Conservation (phyloP, 352 stramenopile genomes). For the Phytophthora syringae region DNA sequence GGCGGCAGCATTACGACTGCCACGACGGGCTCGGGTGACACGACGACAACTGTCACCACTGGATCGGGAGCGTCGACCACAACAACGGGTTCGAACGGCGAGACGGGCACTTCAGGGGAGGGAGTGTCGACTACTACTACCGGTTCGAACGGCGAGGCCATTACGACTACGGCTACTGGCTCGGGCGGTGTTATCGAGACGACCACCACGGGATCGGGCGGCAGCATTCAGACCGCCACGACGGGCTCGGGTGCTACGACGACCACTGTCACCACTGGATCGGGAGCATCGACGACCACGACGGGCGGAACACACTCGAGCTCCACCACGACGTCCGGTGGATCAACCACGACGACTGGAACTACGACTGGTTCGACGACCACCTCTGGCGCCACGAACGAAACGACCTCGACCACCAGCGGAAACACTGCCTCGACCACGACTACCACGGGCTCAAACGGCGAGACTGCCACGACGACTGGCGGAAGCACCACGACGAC, state of each 20-base stretch:
- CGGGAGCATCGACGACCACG: constrained; percentile 18
- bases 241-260: constrained; percentile 20
- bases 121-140: constrained; percentile 22
- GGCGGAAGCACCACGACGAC: constrained; percentile 9
- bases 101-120: constrained; percentile 17
- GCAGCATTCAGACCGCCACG: constrained; percentile 14
- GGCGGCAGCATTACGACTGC: constrained; percentile 10
- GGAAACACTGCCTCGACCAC: constrained; percentile 12
- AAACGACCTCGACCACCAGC: constrained; percentile 10
- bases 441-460: constrained; percentile 7
- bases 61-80: constrained; percentile 25
- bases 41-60: constrained; percentile 22
- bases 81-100: constrained; percentile 21
- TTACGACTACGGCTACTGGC: constrained; percentile 20
- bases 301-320: constrained; percentile 9
- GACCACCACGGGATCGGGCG: constrained; percentile 10
- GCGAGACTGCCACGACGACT: constrained; percentile 1
- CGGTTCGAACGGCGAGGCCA: constrained; percentile 17
- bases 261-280: constrained; percentile 22
- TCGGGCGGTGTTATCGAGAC: constrained; percentile 17
- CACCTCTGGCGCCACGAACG: constrained; percentile 6
- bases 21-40: constrained; percentile 19
- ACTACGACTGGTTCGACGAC: constrained; percentile 13
- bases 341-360: constrained; percentile 17
- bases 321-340: not conserved